Evolutionary conservation across 2,329 filamentous ascomycete species (phyloP).

Genomic region (Pseudopithomyces maydicus): DNA sequence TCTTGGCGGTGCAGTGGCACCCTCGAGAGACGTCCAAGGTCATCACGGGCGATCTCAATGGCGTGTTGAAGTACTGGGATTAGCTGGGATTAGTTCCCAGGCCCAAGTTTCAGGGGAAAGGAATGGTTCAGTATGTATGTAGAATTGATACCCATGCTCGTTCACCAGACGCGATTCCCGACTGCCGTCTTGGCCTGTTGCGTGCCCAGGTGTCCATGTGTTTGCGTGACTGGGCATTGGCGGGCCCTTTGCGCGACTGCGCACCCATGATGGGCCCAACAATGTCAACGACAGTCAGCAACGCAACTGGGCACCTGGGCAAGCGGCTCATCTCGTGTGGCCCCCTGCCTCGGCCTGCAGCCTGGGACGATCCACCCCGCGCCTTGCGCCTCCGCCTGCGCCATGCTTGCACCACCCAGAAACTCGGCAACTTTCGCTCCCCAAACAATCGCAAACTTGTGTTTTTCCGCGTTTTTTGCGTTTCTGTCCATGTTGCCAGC

Average conservation of each 20-base stretch:
- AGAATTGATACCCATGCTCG: conserved; percentile 29
- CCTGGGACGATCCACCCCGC: conserved; percentile 1
- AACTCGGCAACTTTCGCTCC: conserved; percentile 13
- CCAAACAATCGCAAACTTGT: not conserved
- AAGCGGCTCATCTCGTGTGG: conserved; percentile 11
- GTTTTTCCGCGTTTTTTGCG: conserved; percentile 7
- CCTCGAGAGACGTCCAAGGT: conserved; percentile 97
- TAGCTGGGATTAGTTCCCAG: conserved; percentile 44
- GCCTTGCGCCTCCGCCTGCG: conserved; percentile 5
- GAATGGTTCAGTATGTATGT: not conserved
- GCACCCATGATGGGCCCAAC: not conserved
- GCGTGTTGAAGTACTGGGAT: conserved; percentile 92
- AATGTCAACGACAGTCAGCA: not conserved
- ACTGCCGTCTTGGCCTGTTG: not conserved
- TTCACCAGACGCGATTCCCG: conserved; percentile 7
- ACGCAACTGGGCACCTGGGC: not conserved
- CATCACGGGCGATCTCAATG: conserved; percentile 86
- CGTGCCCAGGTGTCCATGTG: not conserved
- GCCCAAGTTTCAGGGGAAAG: conserved; percentile 10
- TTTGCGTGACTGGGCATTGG: not conserved
- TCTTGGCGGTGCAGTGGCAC: conserved; percentile 93
- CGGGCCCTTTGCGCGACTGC: conserved; percentile 16
- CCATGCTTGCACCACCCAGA: conserved; percentile 3
- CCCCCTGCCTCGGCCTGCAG: conserved; percentile 11
- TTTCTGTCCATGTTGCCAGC: conserved; percentile 2